Percentiles rank a stretch among this genome's conserved stretches.
Conservation (phyloP, 1,284 basidiomycete species). For the Tilletia caries region DNA sequence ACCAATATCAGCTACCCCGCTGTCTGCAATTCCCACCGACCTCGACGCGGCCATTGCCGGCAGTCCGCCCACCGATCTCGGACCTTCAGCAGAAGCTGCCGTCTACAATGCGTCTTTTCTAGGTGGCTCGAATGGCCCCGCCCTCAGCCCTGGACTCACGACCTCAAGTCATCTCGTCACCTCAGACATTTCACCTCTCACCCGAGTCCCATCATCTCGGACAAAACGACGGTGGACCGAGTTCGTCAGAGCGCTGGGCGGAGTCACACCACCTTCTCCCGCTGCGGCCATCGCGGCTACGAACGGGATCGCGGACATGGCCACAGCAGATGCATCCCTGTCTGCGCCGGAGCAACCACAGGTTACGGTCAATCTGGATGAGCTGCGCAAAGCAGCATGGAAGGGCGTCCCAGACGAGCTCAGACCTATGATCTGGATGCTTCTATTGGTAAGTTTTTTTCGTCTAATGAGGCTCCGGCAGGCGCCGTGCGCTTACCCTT, state of each 20-base stretch:
- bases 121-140: background rate
- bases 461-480: background rate
- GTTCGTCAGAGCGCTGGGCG: conserved; percentile 6
- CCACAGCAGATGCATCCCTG: background rate
- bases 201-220: conserved; percentile 3
- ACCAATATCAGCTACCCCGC: too few species aligned
- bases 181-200: background rate
- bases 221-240: conserved; percentile 3
- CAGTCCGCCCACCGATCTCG: background rate
- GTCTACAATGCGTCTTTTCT: conserved; percentile 8
- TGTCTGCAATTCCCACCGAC: background rate
- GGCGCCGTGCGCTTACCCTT: too few species aligned
- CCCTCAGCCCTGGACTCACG: too few species aligned
- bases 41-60: conserved; percentile 10
- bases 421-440: conserved; percentile 87
- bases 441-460: conserved; percentile 70
- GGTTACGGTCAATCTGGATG: conserved; percentile 56
- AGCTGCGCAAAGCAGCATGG: conserved; percentile 89
- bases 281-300: conserved; percentile 2
- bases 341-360: background rate
- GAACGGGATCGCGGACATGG: background rate
- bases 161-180: too few species aligned
- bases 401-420: conserved; percentile 84
- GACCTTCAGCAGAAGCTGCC: conserved; percentile 10
- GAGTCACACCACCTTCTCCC: conserved; percentile 5